A percentile compares a stretch with the other conserved stretches of the same genome.
Evolutionary conservation across 75 land plant species (phyloP).

Genomic region (Larix kaempferi): DNA sequence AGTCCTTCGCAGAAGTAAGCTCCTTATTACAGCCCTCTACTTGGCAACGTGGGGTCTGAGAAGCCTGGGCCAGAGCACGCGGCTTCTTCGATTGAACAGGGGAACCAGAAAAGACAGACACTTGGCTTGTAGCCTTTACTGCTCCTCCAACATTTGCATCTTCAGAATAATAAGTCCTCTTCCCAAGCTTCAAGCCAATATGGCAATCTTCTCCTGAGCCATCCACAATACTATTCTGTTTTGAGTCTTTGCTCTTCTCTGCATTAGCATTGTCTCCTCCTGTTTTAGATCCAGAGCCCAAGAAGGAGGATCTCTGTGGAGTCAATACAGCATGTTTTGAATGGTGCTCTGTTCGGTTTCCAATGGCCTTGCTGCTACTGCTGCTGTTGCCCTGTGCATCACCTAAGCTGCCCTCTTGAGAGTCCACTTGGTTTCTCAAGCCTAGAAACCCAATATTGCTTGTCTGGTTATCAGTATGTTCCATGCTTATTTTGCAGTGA

Average conservation of each 20-base stretch:
- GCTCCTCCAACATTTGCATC: slow-evolving; percentile 10
- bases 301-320: not conserved
- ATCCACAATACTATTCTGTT: slow-evolving; percentile 7
- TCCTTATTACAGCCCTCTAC: slow-evolving; percentile 78
- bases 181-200: slow-evolving; percentile 11
- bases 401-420: slow-evolving; percentile 3
- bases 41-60: slow-evolving; percentile 46
- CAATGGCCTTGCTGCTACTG: not conserved
- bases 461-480: not conserved
- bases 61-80: slow-evolving; percentile 17
- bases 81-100: slow-evolving; percentile 28
- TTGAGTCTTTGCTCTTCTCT: slow-evolving; percentile 3
- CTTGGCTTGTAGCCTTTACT: not conserved
- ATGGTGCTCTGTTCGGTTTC: not conserved
- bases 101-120: slow-evolving; percentile 3
- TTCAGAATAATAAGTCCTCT: slow-evolving; percentile 8
- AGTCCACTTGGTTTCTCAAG: slow-evolving; percentile 6
- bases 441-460: not conserved
- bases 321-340: not conserved
- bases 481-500: not conserved
- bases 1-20: slow-evolving; percentile 60
- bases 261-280: not conserved
- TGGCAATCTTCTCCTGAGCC: slow-evolving; percentile 3
- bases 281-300: slow-evolving; percentile 9
- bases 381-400: not conserved